Percentiles rank a stretch among this genome's conserved stretches.
Evolutionary conservation across 2,329 filamentous ascomycete species (phyloP).

Genomic region (Raffaelea ambrosiae): DNA sequence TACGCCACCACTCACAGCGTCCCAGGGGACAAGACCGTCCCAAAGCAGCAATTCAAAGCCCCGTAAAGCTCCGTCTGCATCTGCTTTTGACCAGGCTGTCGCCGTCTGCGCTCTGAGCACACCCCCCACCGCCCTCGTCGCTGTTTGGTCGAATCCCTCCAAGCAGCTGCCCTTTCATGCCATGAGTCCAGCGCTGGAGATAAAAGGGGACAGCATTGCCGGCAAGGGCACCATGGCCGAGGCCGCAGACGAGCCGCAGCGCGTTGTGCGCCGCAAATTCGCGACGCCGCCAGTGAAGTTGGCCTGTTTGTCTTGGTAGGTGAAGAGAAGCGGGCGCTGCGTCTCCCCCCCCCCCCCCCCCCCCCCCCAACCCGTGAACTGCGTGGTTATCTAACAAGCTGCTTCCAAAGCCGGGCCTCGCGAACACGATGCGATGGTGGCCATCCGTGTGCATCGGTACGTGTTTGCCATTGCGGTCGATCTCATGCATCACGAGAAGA

Average conservation of each 20-base stretch:
- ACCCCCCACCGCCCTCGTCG: no score
- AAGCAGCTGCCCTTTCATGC: no score
- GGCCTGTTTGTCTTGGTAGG: conserved; percentile 41
- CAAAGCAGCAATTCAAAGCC: no score
- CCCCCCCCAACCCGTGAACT: no score
- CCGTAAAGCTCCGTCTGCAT: no score
- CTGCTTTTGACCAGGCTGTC: no score
- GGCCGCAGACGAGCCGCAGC: conserved; percentile 4
- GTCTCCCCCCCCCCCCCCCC: no score
- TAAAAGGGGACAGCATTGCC: background rate
- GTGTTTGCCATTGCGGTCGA: no score
- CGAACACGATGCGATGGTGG: conserved; percentile 16
- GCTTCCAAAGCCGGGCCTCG: conserved; percentile 22
- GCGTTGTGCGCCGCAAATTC: conserved; percentile 24
- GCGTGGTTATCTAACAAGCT: conserved; percentile 21
- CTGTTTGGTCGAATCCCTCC: no score
- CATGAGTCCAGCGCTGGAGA: background rate
- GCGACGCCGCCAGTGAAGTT: conserved; percentile 40
- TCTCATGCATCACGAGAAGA: background rate
- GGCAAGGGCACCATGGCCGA: conserved; percentile 7
- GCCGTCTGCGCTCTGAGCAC: no score
- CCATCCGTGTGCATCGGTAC: conserved; percentile 13
- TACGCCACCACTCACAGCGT: no score
- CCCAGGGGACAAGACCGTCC: no score
- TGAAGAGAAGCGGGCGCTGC: background rate